Evolutionary conservation across 768 basidiomycete genomes (phyloP).

Genomic region (Phanerochaete sordida): DNA sequence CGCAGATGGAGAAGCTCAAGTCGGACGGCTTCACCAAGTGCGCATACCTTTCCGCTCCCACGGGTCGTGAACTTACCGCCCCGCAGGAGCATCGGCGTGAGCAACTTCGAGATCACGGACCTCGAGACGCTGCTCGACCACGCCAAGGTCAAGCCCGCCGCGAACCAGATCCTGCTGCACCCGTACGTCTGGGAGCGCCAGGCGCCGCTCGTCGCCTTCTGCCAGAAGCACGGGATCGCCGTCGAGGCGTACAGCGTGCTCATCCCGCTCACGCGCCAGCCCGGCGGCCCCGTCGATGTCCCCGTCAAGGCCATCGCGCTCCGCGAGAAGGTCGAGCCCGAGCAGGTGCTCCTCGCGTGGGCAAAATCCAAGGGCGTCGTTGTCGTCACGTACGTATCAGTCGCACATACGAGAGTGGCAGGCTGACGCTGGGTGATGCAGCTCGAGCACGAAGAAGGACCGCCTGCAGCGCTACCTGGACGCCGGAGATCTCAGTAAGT

Average conservation of each 20-base stretch:
- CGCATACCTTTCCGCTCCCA: conserved; percentile 4
- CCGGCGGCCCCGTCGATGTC: conserved; percentile 62
- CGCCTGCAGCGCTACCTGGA: conserved; percentile 65
- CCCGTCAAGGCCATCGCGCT: conserved; percentile 53
- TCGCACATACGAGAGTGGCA: too few species aligned
- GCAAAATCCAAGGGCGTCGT: conserved; percentile 65
- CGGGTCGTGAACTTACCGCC: not conserved
- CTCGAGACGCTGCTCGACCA: conserved; percentile 52
- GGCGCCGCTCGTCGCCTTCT: conserved; percentile 54
- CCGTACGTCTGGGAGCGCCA: conserved; percentile 63
- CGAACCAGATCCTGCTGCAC: conserved; percentile 73
- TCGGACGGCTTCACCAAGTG: conserved; percentile 57
- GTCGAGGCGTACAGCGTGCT: conserved; percentile 73
- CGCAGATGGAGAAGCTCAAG: conserved; percentile 56
- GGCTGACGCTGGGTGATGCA: conserved; percentile 21
- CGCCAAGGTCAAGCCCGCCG: conserved; percentile 60
- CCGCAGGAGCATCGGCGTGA: conserved; percentile 66
- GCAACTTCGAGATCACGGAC: conserved; percentile 59
- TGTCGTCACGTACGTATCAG: conserved; percentile 49
- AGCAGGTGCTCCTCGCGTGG: conserved; percentile 74
- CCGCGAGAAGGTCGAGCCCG: conserved; percentile 47
- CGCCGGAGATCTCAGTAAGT: conserved; percentile 61
- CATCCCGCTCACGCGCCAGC: conserved; percentile 52
- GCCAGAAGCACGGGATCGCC: conserved; percentile 53
- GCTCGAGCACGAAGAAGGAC: conserved; percentile 61